These are phyloP conservation scores for Catunica adiposa DNA, from an alignment of 2,329 filamentous ascomycete species.

Conservation along the genomic window DNA sequence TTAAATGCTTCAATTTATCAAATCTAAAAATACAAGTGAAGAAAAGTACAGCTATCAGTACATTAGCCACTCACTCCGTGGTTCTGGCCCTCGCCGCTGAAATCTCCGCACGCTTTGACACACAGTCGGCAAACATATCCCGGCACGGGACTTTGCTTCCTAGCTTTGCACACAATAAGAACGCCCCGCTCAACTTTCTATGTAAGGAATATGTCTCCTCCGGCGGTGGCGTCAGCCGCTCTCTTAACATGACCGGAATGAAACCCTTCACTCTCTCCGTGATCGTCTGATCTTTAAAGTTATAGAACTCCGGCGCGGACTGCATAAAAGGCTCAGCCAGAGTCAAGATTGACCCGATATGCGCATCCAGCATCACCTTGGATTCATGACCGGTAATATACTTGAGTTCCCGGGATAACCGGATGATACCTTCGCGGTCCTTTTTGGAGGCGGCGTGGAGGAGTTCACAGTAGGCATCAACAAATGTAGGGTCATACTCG, in stretches of 20 bases:
- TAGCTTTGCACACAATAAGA: conserved; percentile 73
- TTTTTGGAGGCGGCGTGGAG: conserved; percentile 62
- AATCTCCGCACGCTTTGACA: background rate
- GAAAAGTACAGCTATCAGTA: background rate
- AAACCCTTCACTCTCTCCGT: conserved; percentile 77
- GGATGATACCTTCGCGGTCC: conserved; percentile 47
- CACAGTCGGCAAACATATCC: conserved; percentile 50
- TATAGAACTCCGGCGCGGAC: conserved; percentile 65
- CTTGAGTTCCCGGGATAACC: conserved; percentile 59
- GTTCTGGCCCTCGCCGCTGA: background rate
- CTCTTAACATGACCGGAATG: conserved; percentile 85
- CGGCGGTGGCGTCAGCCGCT: conserved; percentile 75
- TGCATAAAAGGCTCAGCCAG: conserved; percentile 79
- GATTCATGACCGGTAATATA: conserved; percentile 89
- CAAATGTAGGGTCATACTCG: conserved; percentile 67
- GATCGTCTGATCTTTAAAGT: conserved; percentile 89
- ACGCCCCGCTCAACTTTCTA: conserved; percentile 86
- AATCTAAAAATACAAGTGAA: conserved; percentile 5
- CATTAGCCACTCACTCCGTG: background rate
- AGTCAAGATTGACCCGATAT: conserved; percentile 73
- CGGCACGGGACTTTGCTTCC: conserved; percentile 70
- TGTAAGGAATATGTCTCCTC: conserved; percentile 97
- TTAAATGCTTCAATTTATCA: background rate
- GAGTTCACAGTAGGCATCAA: conserved; percentile 61
- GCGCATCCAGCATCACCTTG: conserved; percentile 71